Conservation (phyloP, 305 asterid species). For the Lippia alba region DNA sequence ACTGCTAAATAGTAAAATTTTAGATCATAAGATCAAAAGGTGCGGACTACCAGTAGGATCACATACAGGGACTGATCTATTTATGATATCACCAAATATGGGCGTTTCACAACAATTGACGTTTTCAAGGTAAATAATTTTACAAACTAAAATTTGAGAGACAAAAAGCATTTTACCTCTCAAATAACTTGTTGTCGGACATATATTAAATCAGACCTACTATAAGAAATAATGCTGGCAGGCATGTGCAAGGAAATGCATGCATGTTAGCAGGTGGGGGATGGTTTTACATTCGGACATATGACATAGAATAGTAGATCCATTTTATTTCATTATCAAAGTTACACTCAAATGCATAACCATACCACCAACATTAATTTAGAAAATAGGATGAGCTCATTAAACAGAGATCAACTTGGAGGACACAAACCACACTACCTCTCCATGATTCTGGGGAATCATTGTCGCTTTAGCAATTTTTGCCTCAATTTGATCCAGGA, state of each 20-base stretch:
- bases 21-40: neutral
- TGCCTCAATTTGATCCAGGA: constrained; percentile 71
- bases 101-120: neutral
- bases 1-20: constrained; percentile 3
- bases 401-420: constrained; percentile 7
- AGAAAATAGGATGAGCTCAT: neutral
- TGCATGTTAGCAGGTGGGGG: constrained; percentile 11
- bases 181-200: constrained; percentile 6
- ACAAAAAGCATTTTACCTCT: neutral
- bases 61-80: neutral
- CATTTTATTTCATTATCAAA: constrained; percentile 11
- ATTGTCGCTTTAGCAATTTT: constrained; percentile 88
- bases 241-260: neutral
- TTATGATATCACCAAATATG: neutral
- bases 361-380: neutral
- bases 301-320: constrained; percentile 7
- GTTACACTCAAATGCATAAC: constrained; percentile 11
- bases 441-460: constrained; percentile 83
- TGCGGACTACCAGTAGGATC: neutral
- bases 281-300: constrained; percentile 12
- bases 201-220: constrained; percentile 18
- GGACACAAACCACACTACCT: constrained; percentile 57
- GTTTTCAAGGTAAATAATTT: constrained; percentile 1
- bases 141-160: constrained; percentile 2
- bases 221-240: constrained; percentile 14